Conservation (phyloP, 1,284 basidiomycete species). For the Trametes polyzona region DNA sequence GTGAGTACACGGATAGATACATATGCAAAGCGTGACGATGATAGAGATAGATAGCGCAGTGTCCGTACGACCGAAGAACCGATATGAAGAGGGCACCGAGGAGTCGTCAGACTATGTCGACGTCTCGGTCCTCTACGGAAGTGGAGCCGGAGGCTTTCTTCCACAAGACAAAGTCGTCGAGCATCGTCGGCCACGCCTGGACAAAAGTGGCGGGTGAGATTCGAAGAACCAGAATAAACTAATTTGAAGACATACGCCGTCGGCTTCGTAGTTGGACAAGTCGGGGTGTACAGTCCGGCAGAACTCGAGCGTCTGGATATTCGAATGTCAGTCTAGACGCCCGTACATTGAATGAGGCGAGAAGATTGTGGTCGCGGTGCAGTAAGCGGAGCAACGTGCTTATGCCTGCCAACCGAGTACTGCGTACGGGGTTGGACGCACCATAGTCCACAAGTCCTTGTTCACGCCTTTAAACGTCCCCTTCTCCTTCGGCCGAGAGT, state of each 20-base stretch:
- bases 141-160: conserved; percentile 42
- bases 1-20: background rate
- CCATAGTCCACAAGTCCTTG: conserved; percentile 86
- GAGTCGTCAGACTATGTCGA: background rate
- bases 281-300: conserved; percentile 63
- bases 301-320: conserved; percentile 54
- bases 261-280: conserved; percentile 68
- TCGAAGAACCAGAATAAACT: background rate
- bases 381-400: no score
- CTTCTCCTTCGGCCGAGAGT: conserved; percentile 50
- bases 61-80: background rate
- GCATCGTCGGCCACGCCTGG: conserved; percentile 78
- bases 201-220: conserved; percentile 2
- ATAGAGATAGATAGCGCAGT: background rate
- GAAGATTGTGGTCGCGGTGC: no score
- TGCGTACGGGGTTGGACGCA: conserved; percentile 35
- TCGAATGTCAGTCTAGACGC: no score
- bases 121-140: background rate
- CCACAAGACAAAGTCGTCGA: conserved; percentile 76
- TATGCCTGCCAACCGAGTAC: no score
- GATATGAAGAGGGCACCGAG: background rate
- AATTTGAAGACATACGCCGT: conserved; percentile 57
- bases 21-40: background rate
- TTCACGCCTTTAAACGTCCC: conserved; percentile 73
- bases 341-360: no score